Percentiles rank a stretch among this genome's conserved stretches.
Conservation (phyloP, 2,329 filamentous ascomycete genomes). For the Sporothrix dimorphospora region DNA sequence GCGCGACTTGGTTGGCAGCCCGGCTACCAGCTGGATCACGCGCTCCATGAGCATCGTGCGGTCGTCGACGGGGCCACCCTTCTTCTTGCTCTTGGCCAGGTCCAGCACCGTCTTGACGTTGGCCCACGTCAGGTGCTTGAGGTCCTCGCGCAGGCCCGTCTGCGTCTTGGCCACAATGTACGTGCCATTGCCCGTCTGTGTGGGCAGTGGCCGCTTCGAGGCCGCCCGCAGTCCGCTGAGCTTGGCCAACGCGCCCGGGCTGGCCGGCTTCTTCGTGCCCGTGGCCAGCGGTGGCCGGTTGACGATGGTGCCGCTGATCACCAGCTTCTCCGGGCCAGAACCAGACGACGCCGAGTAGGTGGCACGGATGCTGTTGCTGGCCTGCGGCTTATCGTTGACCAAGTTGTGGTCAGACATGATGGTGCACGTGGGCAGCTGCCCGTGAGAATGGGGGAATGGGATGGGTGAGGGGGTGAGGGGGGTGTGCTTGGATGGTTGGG, state of each 20-base stretch:
- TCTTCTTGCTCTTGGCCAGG: constrained; percentile 64
- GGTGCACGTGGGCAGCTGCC: background rate
- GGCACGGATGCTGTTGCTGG: background rate
- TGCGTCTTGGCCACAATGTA: constrained; percentile 55
- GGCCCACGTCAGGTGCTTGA: constrained; percentile 56
- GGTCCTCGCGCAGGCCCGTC: constrained; percentile 58
- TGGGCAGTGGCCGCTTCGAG: constrained; percentile 64
- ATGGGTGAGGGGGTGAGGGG: background rate
- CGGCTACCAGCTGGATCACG: constrained; percentile 70
- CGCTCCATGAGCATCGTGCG: constrained; percentile 78
- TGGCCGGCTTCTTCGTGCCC: constrained; percentile 34
- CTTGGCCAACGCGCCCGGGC: background rate
- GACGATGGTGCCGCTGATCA: constrained; percentile 28
- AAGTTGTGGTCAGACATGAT: background rate
- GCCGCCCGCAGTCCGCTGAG: background rate
- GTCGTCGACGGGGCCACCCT: constrained; percentile 69
- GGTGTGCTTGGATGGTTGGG: background rate
- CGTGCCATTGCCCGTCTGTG: constrained; percentile 64
- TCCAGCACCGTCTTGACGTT: constrained; percentile 57
- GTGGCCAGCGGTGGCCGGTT: constrained; percentile 33
- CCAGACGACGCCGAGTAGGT: constrained; percentile 1
- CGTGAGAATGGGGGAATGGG: too few relatives aligned
- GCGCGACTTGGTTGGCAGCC: constrained; percentile 64
- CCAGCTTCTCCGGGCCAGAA: background rate
- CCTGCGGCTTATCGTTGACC: background rate